Percentiles rank a stretch among this genome's conserved stretches.
Evolutionary conservation across 2,329 filamentous ascomycete genomes (phyloP).

Genomic region (Aureobasidium lini): DNA sequence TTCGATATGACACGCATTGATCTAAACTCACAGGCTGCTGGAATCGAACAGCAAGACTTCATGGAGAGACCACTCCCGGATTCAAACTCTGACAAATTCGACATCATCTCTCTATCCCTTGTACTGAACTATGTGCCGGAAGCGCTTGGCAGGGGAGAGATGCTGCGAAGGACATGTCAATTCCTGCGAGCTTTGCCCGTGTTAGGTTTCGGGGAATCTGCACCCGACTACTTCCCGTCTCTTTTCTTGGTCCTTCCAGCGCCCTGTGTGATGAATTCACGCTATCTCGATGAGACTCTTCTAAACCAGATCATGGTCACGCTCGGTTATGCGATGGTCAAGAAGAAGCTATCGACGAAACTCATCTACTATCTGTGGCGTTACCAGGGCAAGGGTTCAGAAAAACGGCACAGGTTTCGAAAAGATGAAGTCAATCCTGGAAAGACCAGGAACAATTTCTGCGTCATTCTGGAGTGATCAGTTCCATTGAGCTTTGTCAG

Average conservation of each 20-base stretch:
- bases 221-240: conserved; percentile 48
- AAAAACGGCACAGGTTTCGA: conserved; percentile 40
- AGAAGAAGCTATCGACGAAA: conserved; percentile 70
- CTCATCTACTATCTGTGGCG: conserved; percentile 86
- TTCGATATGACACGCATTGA: conserved; percentile 82
- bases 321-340: conserved; percentile 61
- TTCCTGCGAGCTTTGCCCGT: conserved; percentile 49
- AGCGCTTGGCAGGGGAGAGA: conserved; percentile 65
- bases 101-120: conserved; percentile 84
- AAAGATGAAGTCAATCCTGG: conserved; percentile 77
- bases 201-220: conserved; percentile 17
- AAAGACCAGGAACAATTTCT: conserved; percentile 79
- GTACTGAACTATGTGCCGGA: conserved; percentile 93
- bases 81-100: conserved; percentile 59
- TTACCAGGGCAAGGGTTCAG: conserved; percentile 29
- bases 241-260: conserved; percentile 86
- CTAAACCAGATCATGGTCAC: conserved; percentile 66
- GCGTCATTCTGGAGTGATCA: conserved; percentile 55
- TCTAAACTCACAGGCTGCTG: conserved; percentile 73
- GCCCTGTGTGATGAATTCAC: conserved; percentile 81
- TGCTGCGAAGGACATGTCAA: conserved; percentile 67
- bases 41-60: conserved; percentile 85
- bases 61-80: conserved; percentile 75
- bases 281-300: conserved; percentile 70
- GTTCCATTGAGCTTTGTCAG: background rate